Evolutionary conservation across 1,139 yeast genomes (phyloP), one percentile per base, ranked within the genome.

Genomic region (Kodamaea alishanica): DNA sequence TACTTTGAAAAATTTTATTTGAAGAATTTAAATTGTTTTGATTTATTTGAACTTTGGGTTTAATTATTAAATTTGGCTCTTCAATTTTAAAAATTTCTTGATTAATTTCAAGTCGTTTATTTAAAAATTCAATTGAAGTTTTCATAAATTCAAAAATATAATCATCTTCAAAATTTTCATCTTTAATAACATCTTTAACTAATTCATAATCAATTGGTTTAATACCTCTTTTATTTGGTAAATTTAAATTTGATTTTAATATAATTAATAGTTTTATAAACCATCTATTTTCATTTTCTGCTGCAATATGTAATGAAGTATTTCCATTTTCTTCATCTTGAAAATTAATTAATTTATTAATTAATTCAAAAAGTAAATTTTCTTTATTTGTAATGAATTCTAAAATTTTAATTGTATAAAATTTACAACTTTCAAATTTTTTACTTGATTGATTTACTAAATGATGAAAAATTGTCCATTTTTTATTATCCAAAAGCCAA

Each of bases 231-330:
- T 86, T 83, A 56, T 92, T 94, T 4, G 89, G 76, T 33, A 87
- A 69, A 30, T 73, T 71, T 3, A 87, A 78, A 55, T 89, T 94
- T 1, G 97, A 97, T 26, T 94, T 92, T 34, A 92, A 81, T 48
- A 84, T 95, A 22, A 92, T 58, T 39, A 92, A 70, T 39, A 88
- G 81, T 44, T 84, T 88, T 15, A 88, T 85, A 44, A 92, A 80
- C 62, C 90, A 81, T 48, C 77, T 79, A 51, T 85, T 83, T 25
- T 96, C 97, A 37, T 83, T 75, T 54, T 95, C 82, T 0, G 96
- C 94, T 0, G 97, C 97, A 43, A 89, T 78, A 58, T 90, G 95
- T 42, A 92, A 68, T 39, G 92, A 81, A 0, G 96, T 88, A 55
- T 90, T 95, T 30, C 97, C 98, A 50, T 83, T 82, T 15, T 51